Percentiles rank a stretch among this genome's conserved stretches.
Conservation (phyloP, 495 filamentous ascomycete species). For the Platismatia glauca region DNA sequence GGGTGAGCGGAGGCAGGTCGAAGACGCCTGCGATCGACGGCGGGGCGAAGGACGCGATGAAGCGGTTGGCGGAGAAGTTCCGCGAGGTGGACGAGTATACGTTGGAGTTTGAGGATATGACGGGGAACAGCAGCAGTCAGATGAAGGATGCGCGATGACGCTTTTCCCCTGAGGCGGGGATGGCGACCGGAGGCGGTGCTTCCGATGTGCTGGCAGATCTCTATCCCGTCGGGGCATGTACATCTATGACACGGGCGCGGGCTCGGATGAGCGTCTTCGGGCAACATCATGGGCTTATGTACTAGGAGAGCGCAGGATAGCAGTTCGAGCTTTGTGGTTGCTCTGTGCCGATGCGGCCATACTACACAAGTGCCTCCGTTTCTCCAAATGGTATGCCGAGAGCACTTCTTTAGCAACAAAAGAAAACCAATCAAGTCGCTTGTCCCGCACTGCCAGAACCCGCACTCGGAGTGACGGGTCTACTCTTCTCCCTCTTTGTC, state of each 20-base stretch:
- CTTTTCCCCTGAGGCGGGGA: background rate
- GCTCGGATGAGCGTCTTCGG: background rate
- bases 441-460: background rate
- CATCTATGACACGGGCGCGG: background rate
- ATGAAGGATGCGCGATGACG: conserved; percentile 31
- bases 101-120: conserved; percentile 53
- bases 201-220: background rate
- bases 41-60: conserved; percentile 22
- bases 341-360: background rate
- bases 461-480: conserved; percentile 35
- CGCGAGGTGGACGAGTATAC: conserved; percentile 53
- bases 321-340: background rate
- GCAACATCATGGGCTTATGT: background rate
- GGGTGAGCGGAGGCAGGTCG: conserved; percentile 1
- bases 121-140: conserved; percentile 27
- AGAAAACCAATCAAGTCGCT: too few species aligned
- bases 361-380: background rate
- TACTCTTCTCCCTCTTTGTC: conserved; percentile 38
- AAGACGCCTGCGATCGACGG: conserved; percentile 2
- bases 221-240: background rate
- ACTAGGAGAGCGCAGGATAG: background rate
- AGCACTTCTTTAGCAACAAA: background rate
- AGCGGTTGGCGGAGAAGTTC: conserved; percentile 38
- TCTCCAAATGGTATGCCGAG: background rate
- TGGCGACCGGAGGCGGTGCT: background rate